phyloP scores from a whole-genome alignment of 176 grass and related monocot genomes.

The Tillandsia leiboldiana region DNA sequence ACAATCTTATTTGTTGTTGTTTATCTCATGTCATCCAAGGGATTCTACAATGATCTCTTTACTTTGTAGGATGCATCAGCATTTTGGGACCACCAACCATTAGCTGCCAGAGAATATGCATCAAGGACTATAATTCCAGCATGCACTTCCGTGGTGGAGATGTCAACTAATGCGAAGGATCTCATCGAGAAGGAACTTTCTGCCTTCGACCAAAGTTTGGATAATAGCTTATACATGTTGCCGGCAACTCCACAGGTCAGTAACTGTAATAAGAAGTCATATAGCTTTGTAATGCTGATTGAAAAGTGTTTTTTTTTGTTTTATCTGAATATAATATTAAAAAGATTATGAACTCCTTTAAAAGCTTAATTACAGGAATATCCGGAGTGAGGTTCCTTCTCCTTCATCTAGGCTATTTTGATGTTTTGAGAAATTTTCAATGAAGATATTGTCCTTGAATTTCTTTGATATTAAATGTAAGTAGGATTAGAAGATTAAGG shows the following conservation, averaged over 20 bases:
- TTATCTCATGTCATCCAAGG: neutral
- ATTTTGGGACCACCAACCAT: conserved; percentile 96
- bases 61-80: conserved; percentile 66
- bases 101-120: conserved; percentile 80
- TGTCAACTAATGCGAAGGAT: conserved; percentile 83
- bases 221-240: conserved; percentile 84
- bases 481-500: too few species aligned
- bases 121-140: conserved; percentile 71
- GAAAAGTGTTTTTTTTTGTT: neutral
- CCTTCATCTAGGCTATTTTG: neutral
- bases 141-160: conserved; percentile 68
- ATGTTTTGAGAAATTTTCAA: neutral
- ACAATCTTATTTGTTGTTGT: neutral
- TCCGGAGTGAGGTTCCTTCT: neutral
- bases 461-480: neutral
- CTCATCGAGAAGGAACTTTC: conserved; percentile 81
- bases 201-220: conserved; percentile 76
- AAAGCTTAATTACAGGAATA: neutral
- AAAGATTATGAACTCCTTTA: neutral
- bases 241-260: conserved; percentile 86
- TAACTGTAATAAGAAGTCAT: neutral
- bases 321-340: neutral
- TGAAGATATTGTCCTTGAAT: neutral
- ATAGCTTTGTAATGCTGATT: neutral
- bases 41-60: neutral